Base-by-base conservation (phyloP, 257 asterid genomes). In the Ehretia macrophylla region DNA sequence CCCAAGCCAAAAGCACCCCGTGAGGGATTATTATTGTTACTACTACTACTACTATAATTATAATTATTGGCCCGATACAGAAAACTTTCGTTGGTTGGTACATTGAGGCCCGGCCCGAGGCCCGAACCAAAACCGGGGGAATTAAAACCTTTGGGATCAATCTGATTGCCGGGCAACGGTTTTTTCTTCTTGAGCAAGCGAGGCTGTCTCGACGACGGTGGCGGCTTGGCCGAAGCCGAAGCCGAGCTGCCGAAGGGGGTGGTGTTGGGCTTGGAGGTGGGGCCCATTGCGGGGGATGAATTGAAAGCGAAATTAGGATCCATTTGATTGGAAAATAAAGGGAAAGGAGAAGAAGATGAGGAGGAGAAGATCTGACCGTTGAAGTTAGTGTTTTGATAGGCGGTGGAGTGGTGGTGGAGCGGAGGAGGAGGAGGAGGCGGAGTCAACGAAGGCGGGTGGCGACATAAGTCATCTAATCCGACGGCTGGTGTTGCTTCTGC, bases 111-210 rank as follows among this genome's bases (percentile, higher is more conserved):
- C 42, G 61, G 37, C 32, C 55, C 71, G 12, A 49, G 45, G 20
- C 71, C 80, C 32, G 48, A 8, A 12, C 63, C 74, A n/a, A 76
- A 59, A 11, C 53, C 72, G 59, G 88, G 35, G 35, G 35, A 27
- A 27, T 3, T 56, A 38, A 54, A 63, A 48, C 69, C 53, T 8
- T 46, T 63, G 46, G 65, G 62, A 40, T 61, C 27, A 18, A 20
- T 61, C 49, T 52, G 18, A 57, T 39, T 32, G 27, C 55, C 77
- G 11, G 77, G 51, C 67, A 66, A 60, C 58, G 89, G 77, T 73
- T 83, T 88, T 74, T 88, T 85, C 38, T 73, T 83, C 77, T 87
- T 85, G 42, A 68, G 68, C 37, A 86, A 56, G 49, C 99, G 83
- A 48, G 95, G 79, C 44, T 67, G 49, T n/a, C 49, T 32, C 56